phyloP scores from a whole-genome alignment of 2,329 filamentous ascomycete species.

The Pseudocercospora fijiensis region DNA sequence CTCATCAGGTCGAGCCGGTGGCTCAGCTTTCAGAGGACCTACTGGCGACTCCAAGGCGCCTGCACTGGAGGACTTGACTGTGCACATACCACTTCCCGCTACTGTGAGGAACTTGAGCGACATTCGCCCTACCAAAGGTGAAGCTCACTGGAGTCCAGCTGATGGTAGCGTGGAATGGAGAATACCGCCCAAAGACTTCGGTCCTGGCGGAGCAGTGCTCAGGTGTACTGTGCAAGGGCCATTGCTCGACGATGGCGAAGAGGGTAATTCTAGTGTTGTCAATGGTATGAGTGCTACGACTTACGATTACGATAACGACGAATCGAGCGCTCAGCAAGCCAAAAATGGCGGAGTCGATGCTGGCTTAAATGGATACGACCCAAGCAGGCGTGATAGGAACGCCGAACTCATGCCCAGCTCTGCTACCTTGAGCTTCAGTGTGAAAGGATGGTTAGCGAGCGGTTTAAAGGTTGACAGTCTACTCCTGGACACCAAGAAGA shows the following conservation, averaged over 20 bases:
- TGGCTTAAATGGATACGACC: constrained; percentile 11
- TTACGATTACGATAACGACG: constrained; percentile 44
- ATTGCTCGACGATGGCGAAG: constrained; percentile 49
- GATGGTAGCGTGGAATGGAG: constrained; percentile 78
- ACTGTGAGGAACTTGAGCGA: constrained; percentile 81
- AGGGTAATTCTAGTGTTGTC: constrained; percentile 38
- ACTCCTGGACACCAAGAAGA: constrained; percentile 70
- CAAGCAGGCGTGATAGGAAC: constrained; percentile 32
- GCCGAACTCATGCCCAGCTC: constrained; percentile 50
- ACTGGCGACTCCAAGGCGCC: constrained; percentile 37
- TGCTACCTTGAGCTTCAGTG: constrained; percentile 50
- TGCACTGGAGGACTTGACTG: constrained; percentile 69
- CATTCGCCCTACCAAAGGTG: constrained; percentile 75
- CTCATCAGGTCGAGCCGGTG: constrained; percentile 18
- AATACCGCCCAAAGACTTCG: constrained; percentile 73
- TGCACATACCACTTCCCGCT: constrained; percentile 75
- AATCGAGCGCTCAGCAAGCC: constrained; percentile 40
- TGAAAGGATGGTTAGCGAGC: constrained; percentile 64
- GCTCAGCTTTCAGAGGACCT: constrained; percentile 25
- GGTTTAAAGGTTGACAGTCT: constrained; percentile 63
- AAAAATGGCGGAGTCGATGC: constrained; percentile 24
- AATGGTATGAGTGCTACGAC: constrained; percentile 45
- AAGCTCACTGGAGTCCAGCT: constrained; percentile 75
- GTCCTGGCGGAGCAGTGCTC: constrained; percentile 56
- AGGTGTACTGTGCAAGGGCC: constrained; percentile 76